phyloP scores from a whole-genome alignment of 78 protist species.

The Pigoraptor vietnamica region DNA sequence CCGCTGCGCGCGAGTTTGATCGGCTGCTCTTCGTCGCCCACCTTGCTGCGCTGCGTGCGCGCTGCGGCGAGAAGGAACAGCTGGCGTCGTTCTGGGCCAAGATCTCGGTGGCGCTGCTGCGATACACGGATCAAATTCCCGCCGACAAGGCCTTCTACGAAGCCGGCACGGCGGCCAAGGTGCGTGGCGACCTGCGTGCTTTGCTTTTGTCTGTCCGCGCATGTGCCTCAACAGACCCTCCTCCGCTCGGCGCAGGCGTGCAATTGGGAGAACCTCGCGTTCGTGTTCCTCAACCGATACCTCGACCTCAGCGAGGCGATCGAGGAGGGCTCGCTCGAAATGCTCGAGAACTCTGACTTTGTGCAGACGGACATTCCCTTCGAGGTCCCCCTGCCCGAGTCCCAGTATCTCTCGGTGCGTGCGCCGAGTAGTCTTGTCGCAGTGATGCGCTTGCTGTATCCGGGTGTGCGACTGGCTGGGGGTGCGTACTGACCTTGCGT shows the following conservation, averaged over 20 bases:
- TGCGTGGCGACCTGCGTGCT: neutral
- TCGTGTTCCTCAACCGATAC: conserved; percentile 50
- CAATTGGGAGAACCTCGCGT: conserved; percentile 28
- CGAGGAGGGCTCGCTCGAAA: conserved; percentile 32
- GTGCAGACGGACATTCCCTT: conserved; percentile 57
- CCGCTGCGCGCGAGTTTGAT: neutral
- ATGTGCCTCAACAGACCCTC: neutral
- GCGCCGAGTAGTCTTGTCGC: neutral
- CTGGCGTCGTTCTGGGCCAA: neutral
- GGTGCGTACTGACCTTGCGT: neutral
- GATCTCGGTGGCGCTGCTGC: conserved; percentile 14
- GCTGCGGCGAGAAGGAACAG: neutral
- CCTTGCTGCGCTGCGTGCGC: neutral
- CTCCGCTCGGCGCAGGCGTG: neutral
- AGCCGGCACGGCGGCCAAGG: conserved; percentile 58
- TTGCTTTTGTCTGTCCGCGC: neutral
- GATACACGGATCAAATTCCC: conserved; percentile 50
- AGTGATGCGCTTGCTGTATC: neutral
- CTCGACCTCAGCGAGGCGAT: conserved; percentile 69
- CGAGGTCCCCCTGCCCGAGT: conserved; percentile 30
- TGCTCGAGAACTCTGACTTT: conserved; percentile 41
- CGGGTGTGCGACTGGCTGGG: neutral
- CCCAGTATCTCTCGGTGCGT: neutral
- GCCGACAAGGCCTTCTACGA: conserved; percentile 72
- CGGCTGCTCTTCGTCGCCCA: neutral